phyloP scores from a whole-genome alignment of 2,329 filamentous ascomycete species.

The Microcyclospora pomicola region DNA sequence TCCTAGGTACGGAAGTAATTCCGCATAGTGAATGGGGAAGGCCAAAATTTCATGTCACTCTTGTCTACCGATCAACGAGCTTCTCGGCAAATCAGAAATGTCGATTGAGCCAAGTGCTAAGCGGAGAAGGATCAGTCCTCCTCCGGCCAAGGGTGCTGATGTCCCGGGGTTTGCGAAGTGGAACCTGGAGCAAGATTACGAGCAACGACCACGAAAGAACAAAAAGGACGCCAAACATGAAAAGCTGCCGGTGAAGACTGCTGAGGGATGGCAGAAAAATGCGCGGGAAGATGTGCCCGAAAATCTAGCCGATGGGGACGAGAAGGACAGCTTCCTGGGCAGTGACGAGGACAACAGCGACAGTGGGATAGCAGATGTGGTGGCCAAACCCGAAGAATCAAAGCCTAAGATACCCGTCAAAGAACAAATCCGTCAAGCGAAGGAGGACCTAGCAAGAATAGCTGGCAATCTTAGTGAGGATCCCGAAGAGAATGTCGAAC shows the following conservation, averaged over 20 bases:
- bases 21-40: no score
- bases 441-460: constrained; percentile 81
- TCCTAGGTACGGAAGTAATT: no score
- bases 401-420: constrained; percentile 55
- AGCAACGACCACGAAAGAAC: constrained; percentile 59
- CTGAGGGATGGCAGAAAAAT: constrained; percentile 54
- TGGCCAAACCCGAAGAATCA: constrained; percentile 33
- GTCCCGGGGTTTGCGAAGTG: constrained; percentile 46
- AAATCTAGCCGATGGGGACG: constrained; percentile 34
- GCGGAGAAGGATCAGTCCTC: constrained; percentile 37
- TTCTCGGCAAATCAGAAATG: constrained; percentile 23
- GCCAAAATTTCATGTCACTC: no score
- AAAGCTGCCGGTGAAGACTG: constrained; percentile 73
- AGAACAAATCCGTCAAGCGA: constrained; percentile 71
- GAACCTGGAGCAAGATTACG: constrained; percentile 88
- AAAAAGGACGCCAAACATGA: constrained; percentile 61
- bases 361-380: constrained; percentile 33
- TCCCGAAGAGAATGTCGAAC: constrained; percentile 74
- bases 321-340: constrained; percentile 51
- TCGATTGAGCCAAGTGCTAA: constrained; percentile 34
- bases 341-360: constrained; percentile 36
- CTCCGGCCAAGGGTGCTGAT: constrained; percentile 19
- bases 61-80: no score
- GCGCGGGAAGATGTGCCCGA: constrained; percentile 32
- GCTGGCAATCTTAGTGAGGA: constrained; percentile 75